A percentile compares a stretch with the other conserved stretches of the same genome.
Evolutionary conservation across 257 asterid species (phyloP).

Genomic region (Misopates orontium): DNA sequence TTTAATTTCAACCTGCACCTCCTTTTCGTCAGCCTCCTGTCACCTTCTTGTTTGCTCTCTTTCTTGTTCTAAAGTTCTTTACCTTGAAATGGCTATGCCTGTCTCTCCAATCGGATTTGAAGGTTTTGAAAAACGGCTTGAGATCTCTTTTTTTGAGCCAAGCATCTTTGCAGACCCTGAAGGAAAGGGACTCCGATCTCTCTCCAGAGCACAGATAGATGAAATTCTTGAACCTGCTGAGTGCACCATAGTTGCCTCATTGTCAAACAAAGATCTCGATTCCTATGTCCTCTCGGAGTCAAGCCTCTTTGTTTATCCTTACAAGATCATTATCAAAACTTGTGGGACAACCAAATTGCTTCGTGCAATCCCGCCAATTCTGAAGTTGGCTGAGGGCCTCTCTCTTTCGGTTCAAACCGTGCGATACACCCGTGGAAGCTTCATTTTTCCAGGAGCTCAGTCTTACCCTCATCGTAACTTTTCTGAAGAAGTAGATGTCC

Average conservation of each 20-base stretch:
- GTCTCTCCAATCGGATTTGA: constrained; percentile 42
- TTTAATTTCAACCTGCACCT: constrained; percentile 19
- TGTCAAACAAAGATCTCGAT: constrained; percentile 43
- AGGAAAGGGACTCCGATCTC: constrained; percentile 40
- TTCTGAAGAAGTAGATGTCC: constrained; percentile 38
- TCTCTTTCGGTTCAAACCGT: constrained; percentile 35
- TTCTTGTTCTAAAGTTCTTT: background rate
- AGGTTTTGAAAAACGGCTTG: constrained; percentile 48
- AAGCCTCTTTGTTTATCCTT: constrained; percentile 41
- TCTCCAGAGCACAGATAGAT: constrained; percentile 36
- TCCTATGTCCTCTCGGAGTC: constrained; percentile 44
- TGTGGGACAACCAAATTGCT: constrained; percentile 47
- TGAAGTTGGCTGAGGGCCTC: constrained; percentile 32
- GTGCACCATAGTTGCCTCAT: constrained; percentile 38
- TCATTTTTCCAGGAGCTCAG: constrained; percentile 42
- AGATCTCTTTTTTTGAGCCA: constrained; percentile 39
- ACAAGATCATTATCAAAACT: constrained; percentile 45
- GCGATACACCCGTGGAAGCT: constrained; percentile 44
- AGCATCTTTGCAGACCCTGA: constrained; percentile 37
- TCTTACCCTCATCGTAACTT: constrained; percentile 40
- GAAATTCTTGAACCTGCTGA: constrained; percentile 43
- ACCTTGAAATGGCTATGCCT: constrained; percentile 29
- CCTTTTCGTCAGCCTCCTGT: constrained; percentile 16
- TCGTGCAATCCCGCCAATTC: constrained; percentile 35
- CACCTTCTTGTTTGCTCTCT: constrained; percentile 10